Base-by-base conservation (phyloP, 371 early-diverging fungal species). In the Apophysomyces sp. region DNA sequence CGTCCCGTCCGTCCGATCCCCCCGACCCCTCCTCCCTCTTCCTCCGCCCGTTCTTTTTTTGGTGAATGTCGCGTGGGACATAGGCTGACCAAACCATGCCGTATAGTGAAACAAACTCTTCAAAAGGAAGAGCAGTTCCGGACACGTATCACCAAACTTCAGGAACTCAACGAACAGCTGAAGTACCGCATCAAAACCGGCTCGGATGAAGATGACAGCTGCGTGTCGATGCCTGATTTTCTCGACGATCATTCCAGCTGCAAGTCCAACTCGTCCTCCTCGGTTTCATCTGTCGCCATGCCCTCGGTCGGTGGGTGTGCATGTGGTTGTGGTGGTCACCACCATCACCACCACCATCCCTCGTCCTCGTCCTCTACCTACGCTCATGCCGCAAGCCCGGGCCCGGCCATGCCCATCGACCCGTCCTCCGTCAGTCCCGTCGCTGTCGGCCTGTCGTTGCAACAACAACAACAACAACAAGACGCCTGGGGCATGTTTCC, bases 71-170 rank as follows among this genome's bases (percentile, higher is more conserved):
- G n/a, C n/a, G n/a, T n/a, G n/a, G n/a, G n/a, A n/a, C n/a, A n/a
- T n/a, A n/a, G n/a, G n/a, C n/a, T n/a, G n/a, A n/a, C n/a, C n/a
- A n/a, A n/a, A n/a, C n/a, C n/a, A n/a, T 37, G n/a, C 37, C 37
- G 11, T 15, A 12, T 63, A 70, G 71, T 80, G 52, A 75, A 72
- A 12, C 61, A 56, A 1, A 72, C 77, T 1, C 56, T 80, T 8
- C 30, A 58, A 21, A 75, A 76, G 51, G 77, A 80, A 70, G 77
- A 77, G 40, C 64, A 69, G 16, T 71, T 44, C 24, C 49, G 49
- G n/a, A 44, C n/a, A 16, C 55, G 60, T 4, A 60, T 68, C 16
- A 57, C 52, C 8, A 57, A 60, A 30, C 56, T 68, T 4, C 63
- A 68, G 29, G 57, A 62, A 60, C 60, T 59, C 27, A 68, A 68